phyloP scores from a whole-genome alignment of 768 basidiomycete genomes.

The Nevesoporus exiguus region DNA sequence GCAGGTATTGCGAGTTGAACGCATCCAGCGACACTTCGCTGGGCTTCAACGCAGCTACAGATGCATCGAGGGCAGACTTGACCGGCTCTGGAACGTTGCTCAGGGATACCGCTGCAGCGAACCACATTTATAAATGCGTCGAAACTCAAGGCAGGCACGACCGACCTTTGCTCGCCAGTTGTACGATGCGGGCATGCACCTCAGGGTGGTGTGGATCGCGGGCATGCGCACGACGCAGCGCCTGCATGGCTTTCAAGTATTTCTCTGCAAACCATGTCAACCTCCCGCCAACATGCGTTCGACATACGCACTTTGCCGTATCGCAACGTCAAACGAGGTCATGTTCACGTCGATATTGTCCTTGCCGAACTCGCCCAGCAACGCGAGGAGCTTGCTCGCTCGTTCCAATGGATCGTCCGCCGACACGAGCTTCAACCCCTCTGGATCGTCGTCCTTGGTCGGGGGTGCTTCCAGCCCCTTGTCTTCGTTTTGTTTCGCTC shows the following conservation, averaged over 20 bases:
- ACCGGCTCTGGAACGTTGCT: conserved; percentile 45
- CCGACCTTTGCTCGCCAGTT: conserved; percentile 58
- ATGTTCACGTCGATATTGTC: conserved; percentile 69
- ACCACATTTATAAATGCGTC: background rate
- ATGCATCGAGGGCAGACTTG: conserved; percentile 46
- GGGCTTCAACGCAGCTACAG: conserved; percentile 52
- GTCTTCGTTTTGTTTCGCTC: conserved; percentile 50
- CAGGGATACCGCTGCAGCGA: conserved; percentile 43
- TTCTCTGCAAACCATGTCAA: conserved; percentile 51
- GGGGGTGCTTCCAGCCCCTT: conserved; percentile 59
- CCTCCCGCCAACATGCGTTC: background rate
- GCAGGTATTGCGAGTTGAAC: conserved; percentile 75
- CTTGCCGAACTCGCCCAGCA: conserved; percentile 51
- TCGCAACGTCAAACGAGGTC: conserved; percentile 74
- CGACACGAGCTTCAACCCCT: conserved; percentile 67
- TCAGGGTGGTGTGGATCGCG: conserved; percentile 58
- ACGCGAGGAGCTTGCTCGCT: conserved; percentile 67
- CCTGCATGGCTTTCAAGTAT: conserved; percentile 71
- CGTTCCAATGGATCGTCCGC: conserved; percentile 66
- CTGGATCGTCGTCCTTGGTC: conserved; percentile 78
- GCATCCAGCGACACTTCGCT: conserved; percentile 54
- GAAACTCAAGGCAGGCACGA: background rate
- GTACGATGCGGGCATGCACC: conserved; percentile 66
- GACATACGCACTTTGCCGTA: conserved; percentile 65
- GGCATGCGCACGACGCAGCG: conserved; percentile 54